A percentile compares a stretch with the other conserved stretches of the same genome.
Evolutionary conservation across 2,329 filamentous ascomycete genomes (phyloP).

Genomic region (Fusarium siculi): DNA sequence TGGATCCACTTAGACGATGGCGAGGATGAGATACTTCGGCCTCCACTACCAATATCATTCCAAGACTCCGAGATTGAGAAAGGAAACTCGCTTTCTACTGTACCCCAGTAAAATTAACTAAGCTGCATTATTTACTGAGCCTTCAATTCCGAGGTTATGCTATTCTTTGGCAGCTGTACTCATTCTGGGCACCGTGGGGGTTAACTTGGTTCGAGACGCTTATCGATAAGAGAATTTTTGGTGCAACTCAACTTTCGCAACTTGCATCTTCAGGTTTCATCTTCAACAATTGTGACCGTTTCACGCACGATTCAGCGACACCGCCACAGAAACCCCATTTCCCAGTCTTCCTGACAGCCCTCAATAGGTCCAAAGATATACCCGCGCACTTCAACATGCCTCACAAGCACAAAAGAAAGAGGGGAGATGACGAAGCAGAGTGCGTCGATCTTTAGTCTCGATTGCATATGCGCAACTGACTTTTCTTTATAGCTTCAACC

Average conservation of each 20-base stretch:
- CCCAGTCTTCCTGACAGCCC: too few relatives aligned
- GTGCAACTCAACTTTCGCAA: constrained; percentile 1
- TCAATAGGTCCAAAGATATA: fast-evolving
- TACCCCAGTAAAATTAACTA: background rate
- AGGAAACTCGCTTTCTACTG: too few relatives aligned
- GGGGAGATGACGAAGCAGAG: constrained; percentile 58
- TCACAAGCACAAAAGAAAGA: constrained; percentile 82
- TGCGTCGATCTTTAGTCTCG: constrained; percentile 10
- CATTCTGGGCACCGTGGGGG: background rate
- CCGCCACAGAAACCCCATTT: too few relatives aligned
- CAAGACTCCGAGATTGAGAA: fast-evolving
- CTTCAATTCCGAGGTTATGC: background rate
- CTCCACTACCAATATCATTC: background rate
- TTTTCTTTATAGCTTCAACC: constrained; percentile 56
- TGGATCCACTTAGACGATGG: background rate
- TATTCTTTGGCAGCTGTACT: background rate
- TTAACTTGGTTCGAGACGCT: constrained; percentile 5
- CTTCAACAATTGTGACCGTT: background rate
- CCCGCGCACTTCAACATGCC: constrained; percentile 67
- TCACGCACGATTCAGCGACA: background rate
- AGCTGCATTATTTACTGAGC: too few relatives aligned
- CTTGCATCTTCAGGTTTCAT: constrained; percentile 11
- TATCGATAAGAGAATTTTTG: constrained; percentile 44
- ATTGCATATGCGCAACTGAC: constrained; percentile 25
- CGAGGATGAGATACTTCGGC: background rate